Evolutionary conservation across 129 eudicot species (phyloP), one percentile per base, ranked within the genome.

Genomic region (Tagetes erecta): DNA sequence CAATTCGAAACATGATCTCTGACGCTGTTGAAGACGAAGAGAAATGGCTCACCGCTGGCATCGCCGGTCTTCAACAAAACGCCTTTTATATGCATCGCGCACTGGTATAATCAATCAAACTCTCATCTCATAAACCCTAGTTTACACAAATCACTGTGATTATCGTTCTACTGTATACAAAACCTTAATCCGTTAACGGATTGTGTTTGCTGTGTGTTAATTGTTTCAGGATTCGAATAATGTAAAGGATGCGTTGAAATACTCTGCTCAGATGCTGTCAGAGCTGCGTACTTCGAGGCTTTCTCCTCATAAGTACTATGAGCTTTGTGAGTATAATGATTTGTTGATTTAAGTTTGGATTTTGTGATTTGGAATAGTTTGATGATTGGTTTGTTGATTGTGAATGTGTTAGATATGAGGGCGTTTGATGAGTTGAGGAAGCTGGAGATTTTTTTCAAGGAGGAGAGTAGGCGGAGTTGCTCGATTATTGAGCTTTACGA

Each of bases 71-170:
- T 68, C 98, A 93, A 64, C 98, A 93, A 81, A 93, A 93, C 89
- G 97, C 97, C 80, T 93, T 90, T 39, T 82, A 87, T 88, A 93
- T 93, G 98, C 98, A 93, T 86, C 98, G 98, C 64, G 98, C 98
- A 72, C 84, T 93, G 82, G 98, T 92, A 89, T 1, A 51, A 44
- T 63, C 30, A 34, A 7, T 63, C 36, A 35, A 42, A 60, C 1
- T 68, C 36, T 50, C 8, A 39, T 66, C 68, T 36, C 75, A 72
- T 72, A 59, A 73, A 73, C 69, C 69, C 69, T 73, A 60, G 45
- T 59, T 45, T 42, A 3, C 37, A 20, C 35, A 65, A 40, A 13
- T 0, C 12, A 1, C n/a, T 14, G 3, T 31, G 8, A 46, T 68
- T 20, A 20, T 20, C 27, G 27, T 20, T 20, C 27, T 20, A 20